Conservation (phyloP, 768 basidiomycete species). For the Clavulina sp. region DNA sequence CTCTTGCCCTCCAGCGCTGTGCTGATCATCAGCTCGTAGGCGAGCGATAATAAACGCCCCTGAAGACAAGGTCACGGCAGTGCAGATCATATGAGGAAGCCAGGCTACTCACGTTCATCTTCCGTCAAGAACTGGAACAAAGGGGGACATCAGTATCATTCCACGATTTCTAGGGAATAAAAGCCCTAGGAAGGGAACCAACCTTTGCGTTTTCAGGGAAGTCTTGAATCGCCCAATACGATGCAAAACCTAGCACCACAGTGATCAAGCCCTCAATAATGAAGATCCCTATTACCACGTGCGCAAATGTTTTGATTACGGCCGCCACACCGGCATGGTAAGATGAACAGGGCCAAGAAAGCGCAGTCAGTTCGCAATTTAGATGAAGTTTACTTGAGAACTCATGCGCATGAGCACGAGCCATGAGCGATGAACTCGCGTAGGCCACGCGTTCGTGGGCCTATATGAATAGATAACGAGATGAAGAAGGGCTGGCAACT, state of each 20-base stretch:
- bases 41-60: slow-evolving; percentile 45
- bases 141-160: no score
- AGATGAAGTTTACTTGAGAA: no score
- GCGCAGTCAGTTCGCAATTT: no score
- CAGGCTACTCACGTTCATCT: slow-evolving; percentile 47
- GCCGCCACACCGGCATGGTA: no score
- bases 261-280: slow-evolving; percentile 61
- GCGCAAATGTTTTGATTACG: not conserved
- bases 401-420: no score
- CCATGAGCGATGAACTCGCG: no score
- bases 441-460: no score
- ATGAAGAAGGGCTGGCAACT: not conserved
- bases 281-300: slow-evolving; percentile 1
- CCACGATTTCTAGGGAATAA: no score
- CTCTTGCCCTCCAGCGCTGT: slow-evolving; percentile 43
- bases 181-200: not conserved
- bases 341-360: no score
- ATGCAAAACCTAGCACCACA: slow-evolving; percentile 35
- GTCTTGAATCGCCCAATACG: slow-evolving; percentile 61
- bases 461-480: no score
- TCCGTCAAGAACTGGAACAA: slow-evolving; percentile 39
- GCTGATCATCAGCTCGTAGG: slow-evolving; percentile 44
- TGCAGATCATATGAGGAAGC: no score
- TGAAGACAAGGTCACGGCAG: no score
- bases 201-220: slow-evolving; percentile 35